Percentiles rank a stretch among this genome's conserved stretches.
Conservation (phyloP, 371 early-diverging fungal species). For the Apophysomyces ossiformis region DNA sequence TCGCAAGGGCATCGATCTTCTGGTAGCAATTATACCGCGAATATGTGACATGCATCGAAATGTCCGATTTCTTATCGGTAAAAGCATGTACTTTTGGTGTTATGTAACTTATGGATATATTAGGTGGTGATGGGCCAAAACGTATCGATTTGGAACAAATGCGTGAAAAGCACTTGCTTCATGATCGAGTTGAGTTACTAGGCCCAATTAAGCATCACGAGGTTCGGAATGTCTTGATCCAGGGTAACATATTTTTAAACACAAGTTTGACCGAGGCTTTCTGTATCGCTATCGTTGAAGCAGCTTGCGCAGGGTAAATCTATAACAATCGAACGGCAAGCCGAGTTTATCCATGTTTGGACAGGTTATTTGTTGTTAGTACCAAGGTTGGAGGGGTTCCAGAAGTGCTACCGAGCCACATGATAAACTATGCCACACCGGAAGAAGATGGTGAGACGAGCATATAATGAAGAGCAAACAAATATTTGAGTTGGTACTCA, state of each 20-base stretch:
- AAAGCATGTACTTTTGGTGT: not conserved
- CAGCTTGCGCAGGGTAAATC: slow-evolving; percentile 92
- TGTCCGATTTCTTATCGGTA: slow-evolving; percentile 93
- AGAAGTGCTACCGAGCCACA: slow-evolving; percentile 95
- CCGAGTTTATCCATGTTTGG: not conserved
- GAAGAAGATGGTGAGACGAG: slow-evolving; percentile 79
- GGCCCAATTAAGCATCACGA: slow-evolving; percentile 88
- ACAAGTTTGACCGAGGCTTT: slow-evolving; percentile 99
- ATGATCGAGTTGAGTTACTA: slow-evolving; percentile 93
- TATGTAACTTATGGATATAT: not conserved
- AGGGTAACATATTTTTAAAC: slow-evolving; percentile 97
- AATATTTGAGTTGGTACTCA: not conserved
- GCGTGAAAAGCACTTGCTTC: slow-evolving; percentile 92
- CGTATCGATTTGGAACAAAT: slow-evolving; percentile 97
- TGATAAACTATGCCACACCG: slow-evolving; percentile 95
- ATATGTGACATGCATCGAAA: slow-evolving; percentile 88
- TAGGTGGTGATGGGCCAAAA: slow-evolving; percentile 97
- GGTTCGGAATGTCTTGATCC: slow-evolving; percentile 89
- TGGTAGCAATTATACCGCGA: slow-evolving; percentile 91
- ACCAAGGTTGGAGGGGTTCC: slow-evolving; percentile 99
- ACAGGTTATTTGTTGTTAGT: slow-evolving; percentile 92
- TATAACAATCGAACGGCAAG: not conserved
- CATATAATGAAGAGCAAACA: not conserved
- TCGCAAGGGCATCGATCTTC: slow-evolving; percentile 96
- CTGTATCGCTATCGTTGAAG: slow-evolving; percentile 99